Conservation (phyloP, 495 filamentous ascomycete genomes). For the Talaromyces ruber region DNA sequence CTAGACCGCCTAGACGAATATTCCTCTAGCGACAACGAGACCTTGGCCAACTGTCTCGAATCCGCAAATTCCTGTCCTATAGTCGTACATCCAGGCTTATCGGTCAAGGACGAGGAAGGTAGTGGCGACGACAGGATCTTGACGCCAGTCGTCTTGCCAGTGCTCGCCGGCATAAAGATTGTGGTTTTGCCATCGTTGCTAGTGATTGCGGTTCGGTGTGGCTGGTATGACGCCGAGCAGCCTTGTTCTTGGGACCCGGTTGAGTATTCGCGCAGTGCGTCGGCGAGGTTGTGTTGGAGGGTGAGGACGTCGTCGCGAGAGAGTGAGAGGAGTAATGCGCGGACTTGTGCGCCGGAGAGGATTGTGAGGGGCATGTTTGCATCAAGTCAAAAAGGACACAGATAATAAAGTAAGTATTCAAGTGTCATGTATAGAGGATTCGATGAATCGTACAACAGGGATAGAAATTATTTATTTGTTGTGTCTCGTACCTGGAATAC, state of each 20-base stretch:
- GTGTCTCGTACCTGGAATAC: not conserved
- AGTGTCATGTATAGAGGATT: too few relatives aligned
- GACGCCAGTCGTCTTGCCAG: slow-evolving; percentile 47
- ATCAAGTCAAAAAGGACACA: too few relatives aligned
- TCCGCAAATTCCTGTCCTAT: not conserved
- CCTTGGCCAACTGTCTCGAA: slow-evolving; percentile 4
- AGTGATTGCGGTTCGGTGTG: slow-evolving; percentile 63
- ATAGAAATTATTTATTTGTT: not conserved
- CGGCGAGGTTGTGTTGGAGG: slow-evolving; percentile 57
- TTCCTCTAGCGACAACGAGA: slow-evolving; percentile 4
- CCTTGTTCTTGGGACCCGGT: slow-evolving; percentile 53
- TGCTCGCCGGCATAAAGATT: slow-evolving; percentile 83
- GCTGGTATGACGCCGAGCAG: slow-evolving; percentile 61
- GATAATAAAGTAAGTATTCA: too few relatives aligned
- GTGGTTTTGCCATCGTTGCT: slow-evolving; percentile 68
- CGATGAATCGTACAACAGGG: too few relatives aligned
- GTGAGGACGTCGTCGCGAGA: slow-evolving; percentile 56
- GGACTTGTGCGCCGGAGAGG: slow-evolving; percentile 64
- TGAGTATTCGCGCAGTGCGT: slow-evolving; percentile 76
- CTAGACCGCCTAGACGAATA: slow-evolving; percentile 3
- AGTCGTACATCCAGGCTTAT: slow-evolving; percentile 7
- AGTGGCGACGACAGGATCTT: slow-evolving; percentile 48
- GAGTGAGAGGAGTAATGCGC: slow-evolving; percentile 61
- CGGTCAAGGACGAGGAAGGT: not conserved
- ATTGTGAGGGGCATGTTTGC: slow-evolving; percentile 78